Base-by-base conservation (phyloP, 441 rosid genomes). In the Raphanus hybrid region DNA sequence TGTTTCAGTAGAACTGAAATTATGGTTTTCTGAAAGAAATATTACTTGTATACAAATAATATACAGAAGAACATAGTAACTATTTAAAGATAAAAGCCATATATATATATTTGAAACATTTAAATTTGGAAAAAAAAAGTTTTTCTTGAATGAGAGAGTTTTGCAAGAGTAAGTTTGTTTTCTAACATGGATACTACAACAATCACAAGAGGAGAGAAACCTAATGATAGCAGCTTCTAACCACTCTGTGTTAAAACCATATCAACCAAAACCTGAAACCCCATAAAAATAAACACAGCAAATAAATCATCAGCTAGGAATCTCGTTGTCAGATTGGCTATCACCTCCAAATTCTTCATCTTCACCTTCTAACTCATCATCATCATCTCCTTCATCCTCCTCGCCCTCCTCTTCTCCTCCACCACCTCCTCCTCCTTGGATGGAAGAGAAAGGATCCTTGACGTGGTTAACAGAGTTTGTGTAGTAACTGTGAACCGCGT, bases 311-410 rank as follows among this genome's bases (percentile, higher is more conserved):
- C 84, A 86, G 79, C 83, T 75, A 29, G 89, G 84, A 20, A 83
- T 80, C 73, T 85, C 86, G 6, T 82, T 77, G 73, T 86, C 84
- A 5, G 87, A 87, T 64, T 74, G 85, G 80, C 84, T 82, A 57
- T 76, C 80, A 52, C 78, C 93, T 75, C 75, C 81, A 0, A 91
- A 88, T 15, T 83, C 93, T 29, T 80, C 91, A 3, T 69, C 86
- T 18, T 70, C 74, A 3, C 27, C 74, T 26, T 52, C 73, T 66
- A 60, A 18, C 3, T 62, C 71, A 8, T 69, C 71, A 8, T 69
- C 70, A 6, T 71, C 73, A 32, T 77, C 73, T 32, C 34, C 43
- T 54, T 71, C 81, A 6, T 67, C 73, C 7, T 70, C 73, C n/a
- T 74, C 78, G 0, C 45, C 82, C 0, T 59, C 81, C 1, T 52